Conservation (phyloP, 2,329 filamentous ascomycete species). For the Orbilia javanica region DNA sequence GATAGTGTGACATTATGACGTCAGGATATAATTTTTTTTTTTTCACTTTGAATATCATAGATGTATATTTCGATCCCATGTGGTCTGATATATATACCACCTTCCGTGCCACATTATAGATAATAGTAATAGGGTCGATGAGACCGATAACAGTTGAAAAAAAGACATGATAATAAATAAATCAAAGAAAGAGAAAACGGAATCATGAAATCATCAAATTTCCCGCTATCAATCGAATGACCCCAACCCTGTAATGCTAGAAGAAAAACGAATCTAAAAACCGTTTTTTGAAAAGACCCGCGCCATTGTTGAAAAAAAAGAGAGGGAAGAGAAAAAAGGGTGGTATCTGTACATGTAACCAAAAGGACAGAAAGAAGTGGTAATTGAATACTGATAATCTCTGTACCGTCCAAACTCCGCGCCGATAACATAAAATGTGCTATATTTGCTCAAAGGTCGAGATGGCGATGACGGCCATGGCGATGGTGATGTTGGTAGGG, state of each 20-base stretch:
- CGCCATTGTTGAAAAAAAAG: neutral
- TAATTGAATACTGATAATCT: neutral
- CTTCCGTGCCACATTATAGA: too few species aligned
- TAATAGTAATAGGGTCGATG: too few species aligned
- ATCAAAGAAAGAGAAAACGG: too few species aligned
- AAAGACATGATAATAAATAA: too few species aligned
- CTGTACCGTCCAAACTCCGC: constrained; percentile 14
- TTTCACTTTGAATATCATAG: too few species aligned
- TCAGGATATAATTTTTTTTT: too few species aligned
- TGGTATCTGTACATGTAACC: constrained; percentile 1
- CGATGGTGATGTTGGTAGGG: neutral
- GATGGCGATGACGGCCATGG: neutral
- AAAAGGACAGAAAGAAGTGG: neutral
- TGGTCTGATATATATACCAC: too few species aligned
- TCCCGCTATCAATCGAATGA: neutral
- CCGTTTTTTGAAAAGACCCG: neutral
- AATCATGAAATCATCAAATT: constrained; percentile 6
- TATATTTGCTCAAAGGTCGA: neutral
- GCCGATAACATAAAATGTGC: constrained; percentile 19
- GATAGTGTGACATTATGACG: too few species aligned
- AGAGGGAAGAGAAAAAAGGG: neutral
- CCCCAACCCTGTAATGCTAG: neutral
- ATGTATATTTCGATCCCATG: too few species aligned
- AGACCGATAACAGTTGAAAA: too few species aligned
- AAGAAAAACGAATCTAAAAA: neutral